These are phyloP conservation scores for Penicillium sp. DNA, from an alignment of 2,329 filamentous ascomycete species.

Conservation along the genomic window DNA sequence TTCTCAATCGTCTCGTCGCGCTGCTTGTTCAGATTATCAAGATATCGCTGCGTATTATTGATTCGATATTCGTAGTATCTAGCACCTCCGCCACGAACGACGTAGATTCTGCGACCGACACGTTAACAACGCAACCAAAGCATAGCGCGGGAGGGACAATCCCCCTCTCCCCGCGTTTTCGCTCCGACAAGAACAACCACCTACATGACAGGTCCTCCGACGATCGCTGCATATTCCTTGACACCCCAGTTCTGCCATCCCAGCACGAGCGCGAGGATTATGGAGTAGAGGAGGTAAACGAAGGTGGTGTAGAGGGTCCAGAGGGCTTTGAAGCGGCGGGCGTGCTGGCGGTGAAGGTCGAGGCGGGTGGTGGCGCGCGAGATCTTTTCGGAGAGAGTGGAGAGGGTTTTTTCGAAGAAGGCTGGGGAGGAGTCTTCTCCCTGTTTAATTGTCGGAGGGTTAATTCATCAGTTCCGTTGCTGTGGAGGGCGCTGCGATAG, in stretches of 20 bases:
- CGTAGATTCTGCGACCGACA: conserved; percentile 71
- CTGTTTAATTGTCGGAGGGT: conserved; percentile 49
- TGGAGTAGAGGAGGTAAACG: conserved; percentile 83
- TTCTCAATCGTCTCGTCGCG: conserved; percentile 88
- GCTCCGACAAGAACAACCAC: conserved; percentile 30
- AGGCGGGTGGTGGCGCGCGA: conserved; percentile 73
- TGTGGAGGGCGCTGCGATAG: not conserved
- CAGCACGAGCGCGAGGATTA: conserved; percentile 82
- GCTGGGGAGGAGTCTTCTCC: conserved; percentile 81
- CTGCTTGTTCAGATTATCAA: conserved; percentile 78
- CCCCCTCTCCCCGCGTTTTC: no score
- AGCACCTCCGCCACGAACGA: conserved; percentile 68
- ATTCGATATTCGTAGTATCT: conserved; percentile 83
- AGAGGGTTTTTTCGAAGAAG: conserved; percentile 90
- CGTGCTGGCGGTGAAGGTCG: conserved; percentile 72
- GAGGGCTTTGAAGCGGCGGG: conserved; percentile 79
- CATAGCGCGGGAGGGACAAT: no score
- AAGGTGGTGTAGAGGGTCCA: conserved; percentile 91
- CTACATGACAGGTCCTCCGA: conserved; percentile 78
- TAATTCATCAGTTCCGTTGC: not conserved
- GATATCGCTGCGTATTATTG: conserved; percentile 67
- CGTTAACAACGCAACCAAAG: not conserved
- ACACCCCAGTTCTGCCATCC: conserved; percentile 79
- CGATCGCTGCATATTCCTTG: conserved; percentile 77
- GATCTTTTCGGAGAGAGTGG: conserved; percentile 82